These are phyloP conservation scores for Collariella sp. DNA, from an alignment of 495 filamentous ascomycete species.

Conservation along the genomic window DNA sequence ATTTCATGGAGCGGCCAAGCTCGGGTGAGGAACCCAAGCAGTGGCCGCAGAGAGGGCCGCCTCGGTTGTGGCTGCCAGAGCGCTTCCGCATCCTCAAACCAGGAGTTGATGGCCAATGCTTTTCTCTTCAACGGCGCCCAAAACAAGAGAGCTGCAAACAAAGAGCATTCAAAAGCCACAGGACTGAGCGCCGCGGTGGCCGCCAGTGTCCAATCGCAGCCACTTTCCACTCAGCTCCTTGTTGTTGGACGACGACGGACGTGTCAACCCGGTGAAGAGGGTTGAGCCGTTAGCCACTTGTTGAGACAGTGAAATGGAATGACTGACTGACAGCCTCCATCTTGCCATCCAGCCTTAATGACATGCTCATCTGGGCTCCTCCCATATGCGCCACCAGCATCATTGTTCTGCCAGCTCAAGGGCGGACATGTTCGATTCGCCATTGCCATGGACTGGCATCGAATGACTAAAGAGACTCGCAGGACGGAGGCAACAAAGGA, in stretches of 20 bases:
- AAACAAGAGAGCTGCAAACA: neutral
- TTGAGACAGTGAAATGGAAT: no score
- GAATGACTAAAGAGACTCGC: no score
- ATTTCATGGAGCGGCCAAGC: slow-evolving; percentile 4
- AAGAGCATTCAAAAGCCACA: slow-evolving; percentile 1
- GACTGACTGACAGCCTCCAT: no score
- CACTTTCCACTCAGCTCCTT: neutral
- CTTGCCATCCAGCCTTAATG: no score
- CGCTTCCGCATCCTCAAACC: slow-evolving; percentile 11
- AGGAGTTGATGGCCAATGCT: slow-evolving; percentile 13
- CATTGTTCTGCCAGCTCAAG: no score
- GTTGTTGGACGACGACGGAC: neutral
- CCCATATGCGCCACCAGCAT: no score
- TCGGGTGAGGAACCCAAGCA: slow-evolving; percentile 1
- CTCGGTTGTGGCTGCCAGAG: slow-evolving; percentile 5
- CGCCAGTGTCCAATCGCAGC: neutral
- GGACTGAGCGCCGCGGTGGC: slow-evolving; percentile 5
- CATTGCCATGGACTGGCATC: no score
- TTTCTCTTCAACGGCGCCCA: neutral
- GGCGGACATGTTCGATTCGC: no score
- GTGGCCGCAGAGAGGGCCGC: slow-evolving; percentile 1
- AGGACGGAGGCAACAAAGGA: no score
- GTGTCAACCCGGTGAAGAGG: neutral
- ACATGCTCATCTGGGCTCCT: no score
- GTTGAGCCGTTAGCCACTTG: neutral